These are phyloP conservation scores for Suillus subalutaceus DNA, from an alignment of 768 basidiomycete genomes.

Conservation along the genomic window DNA sequence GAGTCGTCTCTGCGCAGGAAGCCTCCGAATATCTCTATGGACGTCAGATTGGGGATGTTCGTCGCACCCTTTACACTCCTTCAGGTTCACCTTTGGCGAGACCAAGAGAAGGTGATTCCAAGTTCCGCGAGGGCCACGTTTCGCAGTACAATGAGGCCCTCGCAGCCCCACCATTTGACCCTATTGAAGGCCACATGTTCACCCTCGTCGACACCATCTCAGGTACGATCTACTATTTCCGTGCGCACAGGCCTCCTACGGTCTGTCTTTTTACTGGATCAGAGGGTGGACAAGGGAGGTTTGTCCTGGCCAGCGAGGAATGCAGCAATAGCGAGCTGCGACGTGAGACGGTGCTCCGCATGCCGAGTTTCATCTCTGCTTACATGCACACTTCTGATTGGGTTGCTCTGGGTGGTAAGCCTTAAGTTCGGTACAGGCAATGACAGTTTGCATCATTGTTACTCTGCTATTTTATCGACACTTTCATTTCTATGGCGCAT, in stretches of 20 bases:
- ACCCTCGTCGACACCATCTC: slow-evolving; percentile 28
- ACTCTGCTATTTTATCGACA: background rate
- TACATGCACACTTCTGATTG: slow-evolving; percentile 27
- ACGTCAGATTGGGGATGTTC: slow-evolving; percentile 1
- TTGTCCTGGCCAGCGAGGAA: slow-evolving; percentile 24
- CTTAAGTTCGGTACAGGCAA: no score
- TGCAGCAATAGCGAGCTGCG: slow-evolving; percentile 25
- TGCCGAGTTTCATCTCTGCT: slow-evolving; percentile 23
- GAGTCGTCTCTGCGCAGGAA: slow-evolving; percentile 25
- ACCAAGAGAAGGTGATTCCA: background rate
- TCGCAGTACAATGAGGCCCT: slow-evolving; percentile 13
- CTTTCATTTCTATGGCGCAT: background rate
- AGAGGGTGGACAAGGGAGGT: slow-evolving; percentile 25
- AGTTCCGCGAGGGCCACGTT: slow-evolving; percentile 23
- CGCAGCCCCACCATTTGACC: background rate
- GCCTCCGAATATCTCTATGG: slow-evolving; percentile 22
- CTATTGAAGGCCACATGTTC: slow-evolving; percentile 15
- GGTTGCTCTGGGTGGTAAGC: slow-evolving; percentile 18
- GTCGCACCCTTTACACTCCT: slow-evolving; percentile 20
- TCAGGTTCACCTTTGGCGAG: slow-evolving; percentile 18
- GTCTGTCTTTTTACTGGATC: slow-evolving; percentile 26
- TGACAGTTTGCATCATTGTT: background rate
- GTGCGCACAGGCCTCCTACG: slow-evolving; percentile 23
- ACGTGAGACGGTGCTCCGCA: slow-evolving; percentile 29
- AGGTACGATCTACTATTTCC: slow-evolving; percentile 28